Base-by-base conservation (phyloP, 805 yeast genomes). In the Cyberlindnera veronae region DNA sequence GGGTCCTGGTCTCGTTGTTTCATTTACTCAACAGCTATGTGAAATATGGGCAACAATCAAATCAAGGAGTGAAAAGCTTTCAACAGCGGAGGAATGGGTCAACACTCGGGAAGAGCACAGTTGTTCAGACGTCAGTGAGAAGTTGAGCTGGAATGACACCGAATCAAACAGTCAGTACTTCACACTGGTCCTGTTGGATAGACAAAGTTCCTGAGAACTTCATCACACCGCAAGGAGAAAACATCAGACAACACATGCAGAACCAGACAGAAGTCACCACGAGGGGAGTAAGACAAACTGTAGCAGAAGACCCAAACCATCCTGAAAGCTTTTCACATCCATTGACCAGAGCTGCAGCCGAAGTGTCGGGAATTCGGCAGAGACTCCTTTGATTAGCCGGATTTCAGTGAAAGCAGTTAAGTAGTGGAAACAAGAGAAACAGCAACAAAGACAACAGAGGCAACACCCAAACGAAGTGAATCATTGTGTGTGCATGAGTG, bases 351-450 rank as follows among this genome's bases (percentile, higher is more conserved):
- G 29, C 23, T 38, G 41, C 43, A 67, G 69, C 82, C 78, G 84
- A 81, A 83, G 91, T 83, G 91, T 83, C 91, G 87, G 90, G 90
- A 67, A 59, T 83, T 81, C 84, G 81, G 36, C 39, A 32, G 42
- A 34, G 35, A 14, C 39, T 38, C 38, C 22, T 22, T 26, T 15
- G 27, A 36, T 31, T 20, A 38, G 36, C 22, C 39, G 34, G n/a
- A 32, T 37, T 32, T 32, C 44, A 37, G 40, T 27, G 38, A 37
- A 24, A 29, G 35, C 34, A 33, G 41, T 28, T 23, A 29, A 41
- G 37, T 41, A 34, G 15, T 36, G 45, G 45, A 41, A 32, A 40
- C 44, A 40, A 35, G 19, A 32, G 24, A 28, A 29, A 12, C 29
- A 35, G 42, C 22, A 22, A 24, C 36, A n/a, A n/a, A n/a, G n/a